Base-by-base conservation (phyloP, 495 filamentous ascomycete species). In the Trichoderma reesei region DNA sequence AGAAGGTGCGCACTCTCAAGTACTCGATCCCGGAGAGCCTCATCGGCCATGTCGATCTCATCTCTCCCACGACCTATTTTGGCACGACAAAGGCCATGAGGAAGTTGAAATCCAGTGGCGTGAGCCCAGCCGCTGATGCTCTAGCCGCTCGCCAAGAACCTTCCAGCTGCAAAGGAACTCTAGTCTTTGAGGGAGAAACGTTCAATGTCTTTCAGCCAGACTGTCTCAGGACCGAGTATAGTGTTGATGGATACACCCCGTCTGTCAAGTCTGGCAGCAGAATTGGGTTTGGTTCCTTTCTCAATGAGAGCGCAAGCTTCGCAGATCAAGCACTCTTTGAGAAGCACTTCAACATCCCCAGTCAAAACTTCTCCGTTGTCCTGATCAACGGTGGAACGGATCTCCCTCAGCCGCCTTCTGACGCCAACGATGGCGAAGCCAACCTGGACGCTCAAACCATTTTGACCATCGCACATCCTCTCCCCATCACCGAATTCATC, bases 371-470 rank as follows among this genome's bases (percentile, higher is more conserved):
- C 74, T 79, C 81, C 3, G 82, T 86, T 26, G 73, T 80, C 3
- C 74, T 76, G 2, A 79, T 91, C 59, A 88, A 90, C 66, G 87
- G 86, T 3, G 74, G 71, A 26, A 8, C 83, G 64, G 67, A 75
- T 66, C 68, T 89, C 87, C 75, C 83, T 39, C 73, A 74, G 63
- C 73, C 80, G 76, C n/a, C 79, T 81, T 41, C 70, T 78, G 46
- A 67, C 79, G 68, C 69, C 13, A 65, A 76, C 13, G 61, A 33
- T 63, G 70, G 67, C 41, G 89, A 95, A 72, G 90, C 89, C 63
- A 90, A 92, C 74, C 79, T 93, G 33, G 90, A 94, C 67, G 69
- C 88, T 42, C 87, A 93, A 72, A 87, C 89, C 65, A 82, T 86
- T 64, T 64, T 88, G 38, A 85, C 82, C 6, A 68, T 78, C n/a